Percentiles rank a stretch among this genome's conserved stretches.
phyloP scores from a whole-genome alignment of 805 yeast species.

The Kuraishia molischiana region DNA sequence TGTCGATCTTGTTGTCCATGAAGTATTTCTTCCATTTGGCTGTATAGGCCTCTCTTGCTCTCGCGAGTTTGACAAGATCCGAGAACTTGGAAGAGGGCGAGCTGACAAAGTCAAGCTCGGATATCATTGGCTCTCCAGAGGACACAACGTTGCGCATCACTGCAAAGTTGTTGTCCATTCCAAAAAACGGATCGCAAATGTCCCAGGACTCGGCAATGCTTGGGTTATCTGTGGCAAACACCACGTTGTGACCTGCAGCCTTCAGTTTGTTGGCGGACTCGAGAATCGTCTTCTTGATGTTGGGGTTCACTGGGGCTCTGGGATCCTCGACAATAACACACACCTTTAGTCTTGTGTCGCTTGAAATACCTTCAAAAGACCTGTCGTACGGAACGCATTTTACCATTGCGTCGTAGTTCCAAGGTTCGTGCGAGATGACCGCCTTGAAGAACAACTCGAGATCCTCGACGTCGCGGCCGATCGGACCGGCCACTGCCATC shows the following conservation, averaged over 20 bases:
- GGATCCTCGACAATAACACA: neutral
- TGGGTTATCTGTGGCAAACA: neutral
- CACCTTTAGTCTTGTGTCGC: neutral
- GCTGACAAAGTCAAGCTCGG: neutral
- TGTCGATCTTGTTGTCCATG: neutral
- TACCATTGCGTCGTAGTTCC: slow-evolving; percentile 6
- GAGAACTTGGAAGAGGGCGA: neutral
- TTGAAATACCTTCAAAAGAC: neutral
- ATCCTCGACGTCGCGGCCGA: slow-evolving; percentile 37
- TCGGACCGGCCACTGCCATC: slow-evolving; percentile 38
- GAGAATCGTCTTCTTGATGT: neutral
- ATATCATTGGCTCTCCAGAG: neutral
- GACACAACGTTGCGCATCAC: neutral
- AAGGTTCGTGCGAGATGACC: slow-evolving; percentile 11
- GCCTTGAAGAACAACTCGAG: slow-evolving; percentile 36
- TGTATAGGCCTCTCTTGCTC: neutral
- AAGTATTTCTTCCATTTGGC: neutral
- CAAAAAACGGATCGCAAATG: neutral
- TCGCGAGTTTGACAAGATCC: neutral
- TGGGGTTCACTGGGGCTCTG: neutral
- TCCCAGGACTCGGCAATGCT: neutral
- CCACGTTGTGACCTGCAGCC: neutral
- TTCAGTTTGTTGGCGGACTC: neutral
- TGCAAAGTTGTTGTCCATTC: neutral
- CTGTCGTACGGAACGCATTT: neutral